phyloP scores from a whole-genome alignment of 1,139 yeast genomes.

The Suhomyces panamericanus region DNA sequence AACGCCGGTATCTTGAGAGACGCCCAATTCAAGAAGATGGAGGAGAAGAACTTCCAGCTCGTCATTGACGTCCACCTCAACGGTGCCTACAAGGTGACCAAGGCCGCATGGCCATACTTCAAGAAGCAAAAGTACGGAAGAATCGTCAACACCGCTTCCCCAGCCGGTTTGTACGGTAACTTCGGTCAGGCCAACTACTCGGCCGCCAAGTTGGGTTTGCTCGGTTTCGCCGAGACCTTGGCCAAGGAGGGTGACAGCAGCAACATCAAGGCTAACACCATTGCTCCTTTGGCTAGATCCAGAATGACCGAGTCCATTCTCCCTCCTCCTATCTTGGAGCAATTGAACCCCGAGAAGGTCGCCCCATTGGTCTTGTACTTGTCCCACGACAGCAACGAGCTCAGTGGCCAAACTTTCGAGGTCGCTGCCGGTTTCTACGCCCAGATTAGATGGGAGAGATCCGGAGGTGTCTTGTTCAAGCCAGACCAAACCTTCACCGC shows the following conservation, averaged over 20 bases:
- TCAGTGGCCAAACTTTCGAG: slow-evolving; percentile 78
- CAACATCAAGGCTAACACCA: slow-evolving; percentile 80
- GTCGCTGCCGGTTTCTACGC: slow-evolving; percentile 94
- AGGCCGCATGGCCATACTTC: slow-evolving; percentile 93
- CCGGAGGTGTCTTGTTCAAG: slow-evolving; percentile 81
- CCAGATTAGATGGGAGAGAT: slow-evolving; percentile 93
- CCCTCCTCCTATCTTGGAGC: slow-evolving; percentile 81
- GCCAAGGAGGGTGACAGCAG: slow-evolving; percentile 91
- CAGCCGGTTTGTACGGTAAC: slow-evolving; percentile 95
- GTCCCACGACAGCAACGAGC: slow-evolving; percentile 62
- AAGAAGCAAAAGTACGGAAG: slow-evolving; percentile 85
- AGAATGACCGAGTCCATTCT: slow-evolving; percentile 92
- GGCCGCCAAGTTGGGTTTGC: slow-evolving; percentile 87
- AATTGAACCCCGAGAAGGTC: slow-evolving; percentile 81
- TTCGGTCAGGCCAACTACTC: slow-evolving; percentile 97
- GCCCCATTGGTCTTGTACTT: slow-evolving; percentile 87
- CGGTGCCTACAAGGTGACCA: slow-evolving; percentile 84
- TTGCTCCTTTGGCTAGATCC: slow-evolving; percentile 93
- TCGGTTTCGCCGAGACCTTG: slow-evolving; percentile 90
- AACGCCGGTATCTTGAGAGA: slow-evolving; percentile 93
- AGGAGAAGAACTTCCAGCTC: slow-evolving; percentile 72
- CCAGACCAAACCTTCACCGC: slow-evolving; percentile 80
- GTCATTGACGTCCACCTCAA: slow-evolving; percentile 85
- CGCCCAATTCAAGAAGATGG: slow-evolving; percentile 77
- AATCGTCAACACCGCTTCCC: slow-evolving; percentile 88